Conservation (phyloP, 1,284 basidiomycete species). For the Moniliophthora roreri region DNA sequence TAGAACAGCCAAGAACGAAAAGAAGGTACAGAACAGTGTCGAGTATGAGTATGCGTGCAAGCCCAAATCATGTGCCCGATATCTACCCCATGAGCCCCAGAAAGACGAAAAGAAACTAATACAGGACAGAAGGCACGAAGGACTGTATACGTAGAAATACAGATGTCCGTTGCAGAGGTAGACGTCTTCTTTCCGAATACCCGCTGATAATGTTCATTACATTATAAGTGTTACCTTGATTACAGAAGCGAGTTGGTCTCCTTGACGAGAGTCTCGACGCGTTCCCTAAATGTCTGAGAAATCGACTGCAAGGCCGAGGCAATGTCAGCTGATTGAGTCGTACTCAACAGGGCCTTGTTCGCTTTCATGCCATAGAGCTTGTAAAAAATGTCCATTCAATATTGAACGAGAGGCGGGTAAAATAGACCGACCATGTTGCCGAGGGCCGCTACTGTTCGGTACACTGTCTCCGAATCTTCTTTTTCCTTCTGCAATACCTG, state of each 20-base stretch:
- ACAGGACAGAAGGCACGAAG: conserved; percentile 14
- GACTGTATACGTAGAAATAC: neutral
- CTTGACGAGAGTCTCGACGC: conserved; percentile 48
- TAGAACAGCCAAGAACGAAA: too few species aligned
- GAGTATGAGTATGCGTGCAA: neutral
- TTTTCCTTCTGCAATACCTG: conserved; percentile 69
- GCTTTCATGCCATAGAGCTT: conserved; percentile 51
- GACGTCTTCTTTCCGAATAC: too few species aligned
- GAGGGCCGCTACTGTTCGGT: conserved; percentile 83
- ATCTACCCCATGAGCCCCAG: neutral
- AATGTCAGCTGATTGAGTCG: conserved; percentile 40
- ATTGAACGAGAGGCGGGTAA: neutral
- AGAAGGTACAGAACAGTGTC: too few species aligned
- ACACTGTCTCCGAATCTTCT: conserved; percentile 80
- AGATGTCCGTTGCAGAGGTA: too few species aligned
- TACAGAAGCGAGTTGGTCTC: conserved; percentile 44
- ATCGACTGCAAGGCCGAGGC: conserved; percentile 39
- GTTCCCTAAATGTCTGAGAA: conserved; percentile 46
- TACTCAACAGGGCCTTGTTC: conserved; percentile 33
- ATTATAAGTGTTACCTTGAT: neutral
- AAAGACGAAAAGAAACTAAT: conserved; percentile 9
- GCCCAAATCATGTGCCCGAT: neutral
- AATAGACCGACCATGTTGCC: conserved; percentile 76
- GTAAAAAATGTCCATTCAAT: conserved; percentile 4
- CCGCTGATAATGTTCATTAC: too few species aligned